Evolutionary conservation across 2,329 filamentous ascomycete species (phyloP), one percentile per base, ranked within the genome.

Genomic region (Fusarium sp.): DNA sequence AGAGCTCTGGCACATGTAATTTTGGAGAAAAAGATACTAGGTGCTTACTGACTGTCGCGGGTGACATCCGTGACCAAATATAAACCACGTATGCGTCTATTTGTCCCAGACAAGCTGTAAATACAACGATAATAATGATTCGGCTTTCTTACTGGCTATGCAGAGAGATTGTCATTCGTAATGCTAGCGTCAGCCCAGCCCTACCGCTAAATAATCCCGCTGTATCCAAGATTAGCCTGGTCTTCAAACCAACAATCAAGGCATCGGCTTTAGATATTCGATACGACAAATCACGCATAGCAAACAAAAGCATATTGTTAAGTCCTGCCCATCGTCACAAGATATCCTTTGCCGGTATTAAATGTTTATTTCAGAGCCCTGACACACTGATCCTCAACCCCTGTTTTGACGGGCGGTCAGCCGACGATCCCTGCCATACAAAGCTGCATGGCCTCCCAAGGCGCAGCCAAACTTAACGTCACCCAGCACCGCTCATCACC

Each of bases 321-420:
- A 3, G 28, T 5, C 15, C 22, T 10, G 3, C 0, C 10, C 22
- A 17, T n/a, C 11, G 2, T 50, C 5, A n/a, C 28, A 7, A 18
- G 20, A n/a, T 13, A n/a, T 12, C 3, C 28, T 24, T 51, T 24
- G 48, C 22, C 15, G 3, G 4, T 32, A 6, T 24, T 24, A 10
- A 34, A 8, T 34, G 22, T 20, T 34, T 24, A 14, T 14, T 34
- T 24, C 4, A 51, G 22, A 14, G 15, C 47, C 22, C 28, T 32
- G 22, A 8, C 28, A 14, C 22, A 20, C 8, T 34, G 8, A 34
- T 11, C 22, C 15, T 24, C 11, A 18, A 24, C 20, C 55, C 41
- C 41, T 58, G 24, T 58, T 55, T 36, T 50, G 55, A 50, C 32
- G 24, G 42, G 32, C 32, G 56, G 56, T 58, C 42, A 58, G 56